Percentiles rank a stretch among this genome's conserved stretches.
phyloP scores from a whole-genome alignment of 1,284 basidiomycete genomes.

The Cutaneotrichosporon cyanovorans region DNA sequence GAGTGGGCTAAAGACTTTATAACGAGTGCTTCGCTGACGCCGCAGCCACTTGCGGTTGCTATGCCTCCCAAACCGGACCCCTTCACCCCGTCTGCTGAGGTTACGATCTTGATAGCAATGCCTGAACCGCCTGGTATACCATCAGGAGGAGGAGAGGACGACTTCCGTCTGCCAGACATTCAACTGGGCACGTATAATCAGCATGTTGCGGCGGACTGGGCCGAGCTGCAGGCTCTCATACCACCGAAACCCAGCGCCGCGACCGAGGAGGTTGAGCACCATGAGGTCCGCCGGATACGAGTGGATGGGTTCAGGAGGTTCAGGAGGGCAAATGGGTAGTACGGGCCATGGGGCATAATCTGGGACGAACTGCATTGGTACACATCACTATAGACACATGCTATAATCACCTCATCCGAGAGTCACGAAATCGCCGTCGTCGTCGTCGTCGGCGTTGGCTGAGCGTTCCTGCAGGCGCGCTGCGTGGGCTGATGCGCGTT shows the following conservation, averaged over 20 bases:
- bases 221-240: slow-evolving; percentile 5
- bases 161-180: background rate
- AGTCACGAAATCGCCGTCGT: background rate
- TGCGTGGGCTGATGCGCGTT: background rate
- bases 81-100: slow-evolving; percentile 1
- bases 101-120: slow-evolving; percentile 18
- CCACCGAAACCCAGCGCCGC: slow-evolving; percentile 1
- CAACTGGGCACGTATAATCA: background rate
- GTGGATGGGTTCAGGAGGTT: slow-evolving; percentile 10
- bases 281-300: background rate
- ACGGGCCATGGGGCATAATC: too few relatives aligned
- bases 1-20: too few relatives aligned
- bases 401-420: background rate
- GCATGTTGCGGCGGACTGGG: slow-evolving; percentile 5
- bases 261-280: background rate
- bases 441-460: background rate
- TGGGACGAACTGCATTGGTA: too few relatives aligned
- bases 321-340: too few relatives aligned
- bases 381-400: too few relatives aligned
- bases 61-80: background rate
- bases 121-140: slow-evolving; percentile 12
- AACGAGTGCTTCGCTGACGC: background rate
- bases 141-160: background rate
- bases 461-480: background rate
- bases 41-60: too few relatives aligned